Evolutionary conservation across 805 yeast species (phyloP).

Genomic region (Ogataea methylovora): DNA sequence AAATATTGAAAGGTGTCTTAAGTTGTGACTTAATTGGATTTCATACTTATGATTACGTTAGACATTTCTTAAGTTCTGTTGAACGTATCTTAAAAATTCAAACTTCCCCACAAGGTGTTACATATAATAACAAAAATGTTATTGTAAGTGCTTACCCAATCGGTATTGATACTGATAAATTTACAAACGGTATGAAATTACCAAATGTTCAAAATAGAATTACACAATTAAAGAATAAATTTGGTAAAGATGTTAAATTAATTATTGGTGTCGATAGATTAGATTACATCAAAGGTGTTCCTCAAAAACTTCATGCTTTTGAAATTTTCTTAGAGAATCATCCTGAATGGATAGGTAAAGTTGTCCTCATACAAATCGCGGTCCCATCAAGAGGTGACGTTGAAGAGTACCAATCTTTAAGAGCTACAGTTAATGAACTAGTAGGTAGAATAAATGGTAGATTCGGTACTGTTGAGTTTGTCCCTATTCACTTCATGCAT

Average conservation of each 20-base stretch:
- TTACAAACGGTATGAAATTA: constrained; percentile 67
- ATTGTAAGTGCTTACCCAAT: constrained; percentile 97
- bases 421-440: constrained; percentile 91
- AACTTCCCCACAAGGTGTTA: constrained; percentile 87
- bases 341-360: constrained; percentile 83
- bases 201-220: constrained; percentile 61
- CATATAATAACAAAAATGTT: constrained; percentile 66
- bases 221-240: constrained; percentile 45
- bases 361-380: constrained; percentile 90
- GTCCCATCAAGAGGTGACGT: constrained; percentile 98
- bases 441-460: constrained; percentile 96
- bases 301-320: constrained; percentile 87
- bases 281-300: constrained; percentile 87
- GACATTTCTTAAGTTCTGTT: constrained; percentile 90
- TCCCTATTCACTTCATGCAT: constrained; percentile 95
- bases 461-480: constrained; percentile 95
- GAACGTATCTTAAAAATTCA: constrained; percentile 74
- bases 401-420: constrained; percentile 89
- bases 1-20: constrained; percentile 83
- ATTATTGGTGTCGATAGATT: constrained; percentile 96
- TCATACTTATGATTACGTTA: constrained; percentile 98
- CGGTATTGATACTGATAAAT: constrained; percentile 90
- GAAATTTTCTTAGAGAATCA: constrained; percentile 82
- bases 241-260: constrained; percentile 70
- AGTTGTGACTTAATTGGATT: constrained; percentile 94